Evolutionary conservation across 371 early-diverging fungal species (phyloP).

Genomic region (Circinella umbellata): DNA sequence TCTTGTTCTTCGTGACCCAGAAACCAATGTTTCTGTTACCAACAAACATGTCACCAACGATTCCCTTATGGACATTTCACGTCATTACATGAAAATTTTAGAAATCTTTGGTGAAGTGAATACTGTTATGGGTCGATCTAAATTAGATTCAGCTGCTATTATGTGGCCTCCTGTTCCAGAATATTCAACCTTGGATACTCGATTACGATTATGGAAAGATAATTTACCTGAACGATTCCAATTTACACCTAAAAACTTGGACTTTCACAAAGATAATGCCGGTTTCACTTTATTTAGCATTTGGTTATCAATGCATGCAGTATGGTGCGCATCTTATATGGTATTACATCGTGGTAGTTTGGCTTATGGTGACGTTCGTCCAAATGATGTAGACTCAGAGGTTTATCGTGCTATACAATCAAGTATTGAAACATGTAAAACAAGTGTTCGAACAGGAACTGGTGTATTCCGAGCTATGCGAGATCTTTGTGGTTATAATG

Average conservation of each 20-base stretch:
- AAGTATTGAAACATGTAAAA: constrained; percentile 40
- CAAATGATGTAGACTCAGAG: constrained; percentile 12
- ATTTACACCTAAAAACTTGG: constrained; percentile 30
- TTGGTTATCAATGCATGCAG: constrained; percentile 45
- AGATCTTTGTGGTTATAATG: constrained; percentile 42
- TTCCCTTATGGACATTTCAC: constrained; percentile 36
- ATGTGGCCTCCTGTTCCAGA: constrained; percentile 59
- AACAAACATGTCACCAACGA: constrained; percentile 33
- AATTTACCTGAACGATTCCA: constrained; percentile 34
- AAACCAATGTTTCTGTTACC: constrained; percentile 28
- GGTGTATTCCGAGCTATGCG: constrained; percentile 38
- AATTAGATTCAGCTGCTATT: constrained; percentile 31
- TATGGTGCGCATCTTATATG: constrained; percentile 44
- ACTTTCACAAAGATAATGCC: constrained; percentile 30
- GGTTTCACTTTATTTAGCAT: constrained; percentile 40
- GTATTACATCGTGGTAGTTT: constrained; percentile 49
- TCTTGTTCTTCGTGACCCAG: constrained; percentile 41
- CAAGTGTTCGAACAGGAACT: constrained; percentile 36
- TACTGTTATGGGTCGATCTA: constrained; percentile 55
- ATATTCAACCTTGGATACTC: constrained; percentile 45
- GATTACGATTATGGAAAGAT: constrained; percentile 38
- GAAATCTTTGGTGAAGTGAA: constrained; percentile 56
- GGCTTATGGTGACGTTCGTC: constrained; percentile 41
- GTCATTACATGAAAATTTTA: constrained; percentile 32
- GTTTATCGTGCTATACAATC: constrained; percentile 31